Base-by-base conservation (phyloP, 371 early-diverging fungal species). In the Actinomortierella wolfii region DNA sequence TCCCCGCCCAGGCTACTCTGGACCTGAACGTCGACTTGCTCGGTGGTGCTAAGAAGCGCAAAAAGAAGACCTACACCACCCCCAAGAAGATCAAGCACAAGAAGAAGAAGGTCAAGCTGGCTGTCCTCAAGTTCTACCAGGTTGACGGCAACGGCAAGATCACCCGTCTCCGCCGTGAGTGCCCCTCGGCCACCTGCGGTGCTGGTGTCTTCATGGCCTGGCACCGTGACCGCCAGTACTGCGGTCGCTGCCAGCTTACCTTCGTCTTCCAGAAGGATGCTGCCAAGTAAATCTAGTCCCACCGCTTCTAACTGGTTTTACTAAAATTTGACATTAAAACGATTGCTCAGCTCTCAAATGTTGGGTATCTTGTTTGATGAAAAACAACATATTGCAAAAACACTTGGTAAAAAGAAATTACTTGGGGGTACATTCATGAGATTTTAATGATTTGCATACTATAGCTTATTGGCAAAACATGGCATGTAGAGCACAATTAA, bases 41-140 rank as follows among this genome's bases (percentile, higher is more conserved):
- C 70, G 88, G 96, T 90, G 96, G 96, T 94, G 97, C 85, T 82
- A 98, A 98, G 93, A 96, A 96, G 93, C 86, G 93, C 69, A 97
- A 96, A 92, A 97, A 97, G 94, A 97, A 97, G 94, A 91, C 89
- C 74, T 97, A 98, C 92, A 98, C 97, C 77, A 98, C 98, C 74
- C 98, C 98, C 85, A 97, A 98, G 95, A 97, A 97, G 93, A 94
- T 95, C 83, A 92, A 95, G 87, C 97, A 98, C 93, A 96, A 96
- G 94, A 86, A 91, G 82, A 95, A 92, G 89, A 97, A 97, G 90
- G 96, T 96, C 84, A 97, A 96, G 86, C 83, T 96, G 80, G 92
- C 97, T 56, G 89, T 98, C 78, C 89, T 97, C 83, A 94, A 97
- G 89, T 93, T 89, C 93, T 97, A 97, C 94, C 92, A 96, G 92